A percentile compares a stretch with the other conserved stretches of the same genome.
These are phyloP conservation scores for Besnoitia besnoiti DNA, from an alignment of 169 alveolate genomes.

Conservation along the genomic window DNA sequence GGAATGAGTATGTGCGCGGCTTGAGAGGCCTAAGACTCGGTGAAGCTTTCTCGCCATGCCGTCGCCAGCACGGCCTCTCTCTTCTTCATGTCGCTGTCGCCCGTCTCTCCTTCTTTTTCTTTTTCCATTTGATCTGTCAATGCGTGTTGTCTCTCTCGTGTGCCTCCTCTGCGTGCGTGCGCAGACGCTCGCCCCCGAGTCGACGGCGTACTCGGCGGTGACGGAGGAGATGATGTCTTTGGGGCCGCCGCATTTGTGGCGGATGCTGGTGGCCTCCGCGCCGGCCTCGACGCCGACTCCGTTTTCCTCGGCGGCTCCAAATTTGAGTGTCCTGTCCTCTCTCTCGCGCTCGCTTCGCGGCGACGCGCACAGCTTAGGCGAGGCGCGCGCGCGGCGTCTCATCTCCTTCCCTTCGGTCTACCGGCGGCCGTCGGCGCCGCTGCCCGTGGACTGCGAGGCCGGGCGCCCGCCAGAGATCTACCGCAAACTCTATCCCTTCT, in stretches of 20 bases:
- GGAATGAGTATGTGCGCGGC: too few species aligned
- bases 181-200: neutral
- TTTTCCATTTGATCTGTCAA: neutral
- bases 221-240: neutral
- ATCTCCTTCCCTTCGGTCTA: neutral
- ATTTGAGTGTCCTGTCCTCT: too few species aligned
- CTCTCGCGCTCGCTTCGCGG: neutral
- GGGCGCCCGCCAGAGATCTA: neutral
- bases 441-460: neutral
- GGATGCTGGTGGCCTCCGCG: neutral
- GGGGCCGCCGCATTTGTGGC: constrained; percentile 21
- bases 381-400: too few species aligned
- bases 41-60: too few species aligned
- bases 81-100: neutral
- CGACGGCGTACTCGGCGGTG: neutral
- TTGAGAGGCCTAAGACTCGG: too few species aligned
- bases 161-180: too few species aligned
- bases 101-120: neutral
- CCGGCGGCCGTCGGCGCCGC: too few species aligned
- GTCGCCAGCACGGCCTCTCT: too few species aligned
- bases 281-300: neutral
- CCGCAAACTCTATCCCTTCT: neutral
- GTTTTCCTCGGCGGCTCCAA: neutral
- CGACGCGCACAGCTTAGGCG: neutral
- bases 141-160: neutral